phyloP scores from a whole-genome alignment of 148 eudicot species.

The Hydrangea macrophylla region DNA sequence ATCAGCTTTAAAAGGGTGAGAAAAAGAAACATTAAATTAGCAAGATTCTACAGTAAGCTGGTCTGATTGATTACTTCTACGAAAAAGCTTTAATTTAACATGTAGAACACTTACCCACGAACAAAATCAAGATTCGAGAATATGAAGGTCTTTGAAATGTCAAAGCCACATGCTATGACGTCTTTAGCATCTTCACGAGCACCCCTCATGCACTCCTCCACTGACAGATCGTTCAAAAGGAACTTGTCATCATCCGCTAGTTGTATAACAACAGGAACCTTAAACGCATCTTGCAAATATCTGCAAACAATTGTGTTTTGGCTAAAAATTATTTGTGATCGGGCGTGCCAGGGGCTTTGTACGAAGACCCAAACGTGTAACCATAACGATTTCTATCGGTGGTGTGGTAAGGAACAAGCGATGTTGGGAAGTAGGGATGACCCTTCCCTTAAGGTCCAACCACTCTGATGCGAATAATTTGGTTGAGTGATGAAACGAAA shows the following conservation, averaged over 20 bases:
- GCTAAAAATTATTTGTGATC: too few relatives aligned
- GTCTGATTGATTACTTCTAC: not conserved
- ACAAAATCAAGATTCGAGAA: constrained; percentile 86
- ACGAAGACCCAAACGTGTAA: too few relatives aligned
- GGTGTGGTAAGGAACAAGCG: too few relatives aligned
- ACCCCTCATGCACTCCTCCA: constrained; percentile 91
- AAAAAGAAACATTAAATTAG: too few relatives aligned
- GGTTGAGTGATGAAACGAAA: too few relatives aligned
- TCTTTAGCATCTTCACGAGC: constrained; percentile 99
- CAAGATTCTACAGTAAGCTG: too few relatives aligned
- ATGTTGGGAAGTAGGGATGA: too few relatives aligned
- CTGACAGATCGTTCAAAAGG: constrained; percentile 87
- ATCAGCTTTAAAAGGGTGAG: too few relatives aligned
- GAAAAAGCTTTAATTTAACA: not conserved
- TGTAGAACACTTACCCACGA: constrained; percentile 66
- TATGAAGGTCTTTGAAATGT: constrained; percentile 81
- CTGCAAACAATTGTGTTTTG: constrained; percentile 45
- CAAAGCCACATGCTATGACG: constrained; percentile 97
- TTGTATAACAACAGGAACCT: constrained; percentile 95
- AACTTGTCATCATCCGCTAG: constrained; percentile 96
- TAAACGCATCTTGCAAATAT: constrained; percentile 95
- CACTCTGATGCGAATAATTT: too few relatives aligned
- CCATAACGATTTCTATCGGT: too few relatives aligned
- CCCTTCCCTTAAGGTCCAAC: too few relatives aligned
- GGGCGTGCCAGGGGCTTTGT: too few relatives aligned